Conservation (phyloP, 2,329 filamentous ascomycete genomes). For the Xylaria sp. region DNA sequence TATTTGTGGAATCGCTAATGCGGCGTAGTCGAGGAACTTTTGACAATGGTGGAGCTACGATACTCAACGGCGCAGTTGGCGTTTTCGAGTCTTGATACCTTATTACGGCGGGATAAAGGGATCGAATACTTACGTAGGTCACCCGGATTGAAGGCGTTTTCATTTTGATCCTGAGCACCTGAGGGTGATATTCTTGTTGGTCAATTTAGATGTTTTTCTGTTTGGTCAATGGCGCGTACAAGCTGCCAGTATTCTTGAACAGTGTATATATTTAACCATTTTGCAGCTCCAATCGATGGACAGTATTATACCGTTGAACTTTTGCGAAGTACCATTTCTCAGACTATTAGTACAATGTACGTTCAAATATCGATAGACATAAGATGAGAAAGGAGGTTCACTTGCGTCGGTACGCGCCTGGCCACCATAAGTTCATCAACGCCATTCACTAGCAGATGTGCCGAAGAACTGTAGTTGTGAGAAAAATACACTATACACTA, state of each 20-base stretch:
- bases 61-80: conserved; percentile 28
- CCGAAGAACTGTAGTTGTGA: not conserved
- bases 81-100: conserved; percentile 16
- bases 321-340: too few species aligned
- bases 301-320: not conserved
- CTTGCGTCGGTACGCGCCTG: not conserved
- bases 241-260: not conserved
- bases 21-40: conserved; percentile 3
- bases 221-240: not conserved
- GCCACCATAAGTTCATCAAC: not conserved
- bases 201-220: conserved; percentile 1
- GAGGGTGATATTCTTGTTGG: not conserved
- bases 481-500: too few species aligned
- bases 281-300: too few species aligned
- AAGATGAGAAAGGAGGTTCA: not conserved
- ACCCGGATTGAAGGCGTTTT: not conserved
- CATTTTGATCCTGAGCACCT: not conserved
- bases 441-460: too few species aligned
- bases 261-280: not conserved
- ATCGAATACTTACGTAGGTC: not conserved
- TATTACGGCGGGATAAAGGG: not conserved
- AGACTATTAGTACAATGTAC: too few species aligned
- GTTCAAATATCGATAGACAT: too few species aligned
- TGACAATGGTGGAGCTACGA: not conserved
- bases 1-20: not conserved